These are phyloP conservation scores for Magnolia officinalis DNA, from an alignment of 164 flowering plant species.

Conservation along the genomic window DNA sequence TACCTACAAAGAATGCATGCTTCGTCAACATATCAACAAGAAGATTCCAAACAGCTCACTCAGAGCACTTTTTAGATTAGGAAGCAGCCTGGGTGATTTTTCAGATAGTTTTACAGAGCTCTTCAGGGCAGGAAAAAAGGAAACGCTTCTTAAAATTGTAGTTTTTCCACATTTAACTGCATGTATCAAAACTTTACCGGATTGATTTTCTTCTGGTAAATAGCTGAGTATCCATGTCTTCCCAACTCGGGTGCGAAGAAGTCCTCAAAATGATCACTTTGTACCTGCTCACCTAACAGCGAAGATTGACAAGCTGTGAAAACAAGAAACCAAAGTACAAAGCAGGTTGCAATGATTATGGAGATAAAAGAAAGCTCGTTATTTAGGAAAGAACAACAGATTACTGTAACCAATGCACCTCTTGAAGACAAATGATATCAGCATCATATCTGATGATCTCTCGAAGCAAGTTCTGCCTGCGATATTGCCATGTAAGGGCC, in stretches of 20 bases:
- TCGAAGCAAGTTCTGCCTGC: conserved; percentile 39
- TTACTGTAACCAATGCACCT: conserved; percentile 28
- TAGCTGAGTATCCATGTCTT: conserved; percentile 40
- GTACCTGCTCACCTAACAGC: conserved; percentile 38
- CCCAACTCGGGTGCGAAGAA: conserved; percentile 45
- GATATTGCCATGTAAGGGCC: conserved; percentile 58
- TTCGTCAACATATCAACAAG: neutral
- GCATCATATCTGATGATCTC: conserved; percentile 48
- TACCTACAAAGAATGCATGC: conserved; percentile 24
- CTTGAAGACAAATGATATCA: conserved; percentile 63
- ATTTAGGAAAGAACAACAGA: conserved; percentile 1
- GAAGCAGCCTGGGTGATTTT: neutral
- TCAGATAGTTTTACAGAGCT: no score
- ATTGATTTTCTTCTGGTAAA: conserved; percentile 34
- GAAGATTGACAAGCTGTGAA: neutral
- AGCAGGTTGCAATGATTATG: neutral
- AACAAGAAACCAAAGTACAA: neutral
- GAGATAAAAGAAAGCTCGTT: neutral
- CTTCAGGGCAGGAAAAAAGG: neutral
- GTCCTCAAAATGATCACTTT: conserved; percentile 54
- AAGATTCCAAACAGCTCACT: neutral
- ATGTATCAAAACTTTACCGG: conserved; percentile 22
- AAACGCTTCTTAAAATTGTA: neutral
- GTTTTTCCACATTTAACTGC: neutral
- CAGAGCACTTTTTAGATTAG: neutral